Base-by-base conservation (phyloP, 768 basidiomycete species). In the Pulveroboletus frians region DNA sequence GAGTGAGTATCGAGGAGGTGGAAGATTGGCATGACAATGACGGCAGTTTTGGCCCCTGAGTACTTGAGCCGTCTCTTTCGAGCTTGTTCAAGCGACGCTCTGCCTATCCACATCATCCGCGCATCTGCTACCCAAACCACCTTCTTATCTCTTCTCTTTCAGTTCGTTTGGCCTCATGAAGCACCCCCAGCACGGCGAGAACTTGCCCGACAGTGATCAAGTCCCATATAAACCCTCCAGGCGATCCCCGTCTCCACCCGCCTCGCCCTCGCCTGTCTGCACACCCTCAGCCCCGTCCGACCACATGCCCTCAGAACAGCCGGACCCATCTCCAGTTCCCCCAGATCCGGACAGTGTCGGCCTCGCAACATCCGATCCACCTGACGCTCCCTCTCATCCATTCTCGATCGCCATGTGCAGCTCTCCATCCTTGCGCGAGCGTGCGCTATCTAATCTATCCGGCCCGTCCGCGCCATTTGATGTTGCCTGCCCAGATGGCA, bases 131-230 rank as follows among this genome's bases (percentile, higher is more conserved):
- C 20, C 47, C 21, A 36, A 21, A 26, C 31, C 13, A 21, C 29
- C 40, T 18, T 43, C 35, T 51, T 59, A 41, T 66, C 38, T 58
- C 32, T 55, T 43, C 58, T 61, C 38, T 9, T 57, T 61, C 46
- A 30, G 61, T 56, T n/a, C 44, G 9, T 47, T 58, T 61, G 46
- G 38, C 56, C 36, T 54, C 68, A 76, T 75, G 74, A 68, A 69
- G 68, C 66, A 65, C 51, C 60, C 57, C 47, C 52, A 53, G 57
- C 63, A 57, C 65, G 73, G 76, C 76, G 78, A 82, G 78, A 77
- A 76, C 73, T 72, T 41, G 14, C 13, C 37, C 9, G 34, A 46
- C 15, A 43, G 15, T 8, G n/a, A 43, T 9, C 27, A 26, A 4
- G 14, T 23, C 31, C 32, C 26, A 40, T 56, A 56, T 50, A 57